phyloP scores from a whole-genome alignment of 345 rosid species.

The Cochlearia excelsa region DNA sequence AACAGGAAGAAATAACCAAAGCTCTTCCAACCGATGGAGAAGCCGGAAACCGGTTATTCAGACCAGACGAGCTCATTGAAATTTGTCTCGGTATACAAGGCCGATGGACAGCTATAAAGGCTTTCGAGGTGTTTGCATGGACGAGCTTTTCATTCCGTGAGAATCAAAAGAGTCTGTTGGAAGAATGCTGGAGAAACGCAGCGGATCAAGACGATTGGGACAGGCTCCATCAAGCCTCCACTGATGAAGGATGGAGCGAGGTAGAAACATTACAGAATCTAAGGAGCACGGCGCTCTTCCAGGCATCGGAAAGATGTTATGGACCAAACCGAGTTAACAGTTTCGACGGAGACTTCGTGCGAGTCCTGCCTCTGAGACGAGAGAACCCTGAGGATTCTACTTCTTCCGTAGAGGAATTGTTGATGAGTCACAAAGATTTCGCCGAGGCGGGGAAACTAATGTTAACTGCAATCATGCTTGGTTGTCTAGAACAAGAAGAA shows the following conservation, averaged over 20 bases:
- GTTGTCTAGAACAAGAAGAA: slow-evolving; percentile 35
- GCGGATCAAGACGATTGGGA: slow-evolving; percentile 83
- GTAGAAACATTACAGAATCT: slow-evolving; percentile 68
- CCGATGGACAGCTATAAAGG: slow-evolving; percentile 52
- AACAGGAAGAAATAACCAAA: slow-evolving; percentile 67
- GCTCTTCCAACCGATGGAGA: slow-evolving; percentile 40
- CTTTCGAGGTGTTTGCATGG: slow-evolving; percentile 88
- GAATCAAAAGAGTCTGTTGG: slow-evolving; percentile 66
- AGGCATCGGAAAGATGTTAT: slow-evolving; percentile 69
- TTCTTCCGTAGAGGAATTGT: slow-evolving; percentile 60
- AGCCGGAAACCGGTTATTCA: slow-evolving; percentile 45
- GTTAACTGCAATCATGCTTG: slow-evolving; percentile 73
- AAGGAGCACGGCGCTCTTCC: slow-evolving; percentile 63
- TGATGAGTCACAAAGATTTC: slow-evolving; percentile 83
- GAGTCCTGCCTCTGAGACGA: slow-evolving; percentile 66
- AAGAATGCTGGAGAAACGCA: slow-evolving; percentile 87
- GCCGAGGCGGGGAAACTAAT: slow-evolving; percentile 86
- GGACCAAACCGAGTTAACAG: slow-evolving; percentile 56
- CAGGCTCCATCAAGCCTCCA: slow-evolving; percentile 54
- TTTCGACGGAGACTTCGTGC: slow-evolving; percentile 60
- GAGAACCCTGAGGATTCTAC: slow-evolving; percentile 42
- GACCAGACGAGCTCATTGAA: slow-evolving; percentile 71
- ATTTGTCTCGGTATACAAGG: slow-evolving; percentile 56
- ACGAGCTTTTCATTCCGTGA: slow-evolving; percentile 72
- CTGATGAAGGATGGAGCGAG: slow-evolving; percentile 80